A percentile compares a stretch with the other conserved stretches of the same genome.
phyloP scores from a whole-genome alignment of 352 stramenopile genomes.

The Blastocystis sp. region DNA sequence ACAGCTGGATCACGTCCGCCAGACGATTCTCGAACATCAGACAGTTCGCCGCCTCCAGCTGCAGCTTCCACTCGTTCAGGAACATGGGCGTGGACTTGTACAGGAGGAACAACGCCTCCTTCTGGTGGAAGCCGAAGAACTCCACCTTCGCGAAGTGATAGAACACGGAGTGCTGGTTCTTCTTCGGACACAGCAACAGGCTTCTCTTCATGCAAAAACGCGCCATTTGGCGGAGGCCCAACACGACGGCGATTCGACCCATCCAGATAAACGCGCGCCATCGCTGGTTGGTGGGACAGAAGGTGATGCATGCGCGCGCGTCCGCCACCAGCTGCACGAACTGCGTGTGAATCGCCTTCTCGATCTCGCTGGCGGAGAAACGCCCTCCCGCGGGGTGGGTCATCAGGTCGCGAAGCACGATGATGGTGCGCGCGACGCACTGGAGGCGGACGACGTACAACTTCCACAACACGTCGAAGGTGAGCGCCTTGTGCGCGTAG shows the following conservation, averaged over 20 bases:
- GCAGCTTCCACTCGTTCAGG: constrained; percentile 55
- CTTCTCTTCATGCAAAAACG: constrained; percentile 2
- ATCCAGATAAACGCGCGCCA: background rate
- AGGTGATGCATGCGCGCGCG: background rate
- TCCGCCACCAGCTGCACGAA: background rate
- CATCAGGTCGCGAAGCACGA: background rate
- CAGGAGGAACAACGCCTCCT: background rate
- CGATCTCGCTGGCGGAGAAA: background rate
- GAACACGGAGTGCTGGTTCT: constrained; percentile 2
- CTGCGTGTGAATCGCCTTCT: background rate
- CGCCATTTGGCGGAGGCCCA: background rate
- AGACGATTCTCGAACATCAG: background rate
- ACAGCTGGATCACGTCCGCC: background rate
- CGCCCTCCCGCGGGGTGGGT: background rate
- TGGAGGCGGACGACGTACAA: constrained; percentile 17
- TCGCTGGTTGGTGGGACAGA: background rate
- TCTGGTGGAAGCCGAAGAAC: background rate
- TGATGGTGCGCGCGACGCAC: background rate
- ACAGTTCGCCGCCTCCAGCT: background rate
- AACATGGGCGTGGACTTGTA: background rate
- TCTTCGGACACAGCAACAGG: constrained; percentile 12
- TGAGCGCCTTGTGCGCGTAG: background rate
- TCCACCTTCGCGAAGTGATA: constrained; percentile 8
- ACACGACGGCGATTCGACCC: background rate
- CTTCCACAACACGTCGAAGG: constrained; percentile 12